Percentiles rank a stretch among this genome's conserved stretches.
Conservation (phyloP, 352 stramenopile species). For the Phytophthora tentaculata region DNA sequence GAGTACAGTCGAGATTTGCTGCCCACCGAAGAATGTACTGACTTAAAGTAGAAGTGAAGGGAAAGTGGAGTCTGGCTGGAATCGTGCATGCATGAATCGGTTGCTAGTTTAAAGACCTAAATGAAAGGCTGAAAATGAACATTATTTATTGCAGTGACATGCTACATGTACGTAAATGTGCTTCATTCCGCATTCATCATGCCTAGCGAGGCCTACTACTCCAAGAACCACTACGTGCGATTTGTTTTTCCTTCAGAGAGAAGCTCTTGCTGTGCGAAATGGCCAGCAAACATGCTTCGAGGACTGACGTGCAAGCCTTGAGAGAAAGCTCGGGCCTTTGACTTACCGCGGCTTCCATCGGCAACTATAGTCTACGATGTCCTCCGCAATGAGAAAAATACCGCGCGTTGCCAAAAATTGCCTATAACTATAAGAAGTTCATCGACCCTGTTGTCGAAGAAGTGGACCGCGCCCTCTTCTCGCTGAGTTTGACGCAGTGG, state of each 20-base stretch:
- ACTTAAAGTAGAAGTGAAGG: too few species aligned
- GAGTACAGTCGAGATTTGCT: too few species aligned
- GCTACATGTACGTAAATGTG: too few species aligned
- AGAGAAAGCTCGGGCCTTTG: neutral
- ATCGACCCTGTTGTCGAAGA: neutral
- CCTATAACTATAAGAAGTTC: neutral
- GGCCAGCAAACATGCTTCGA: neutral
- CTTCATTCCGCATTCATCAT: too few species aligned
- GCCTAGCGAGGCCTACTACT: neutral
- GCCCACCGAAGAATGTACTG: too few species aligned
- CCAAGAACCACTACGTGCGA: neutral
- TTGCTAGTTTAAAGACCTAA: too few species aligned
- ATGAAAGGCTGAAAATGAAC: too few species aligned
- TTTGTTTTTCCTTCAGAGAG: neutral
- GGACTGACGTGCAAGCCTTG: neutral
- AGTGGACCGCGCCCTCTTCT: neutral
- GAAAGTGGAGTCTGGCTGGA: too few species aligned
- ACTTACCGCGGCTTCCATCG: neutral
- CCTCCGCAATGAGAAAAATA: neutral
- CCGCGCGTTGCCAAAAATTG: neutral
- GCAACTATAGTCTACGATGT: neutral
- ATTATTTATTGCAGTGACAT: too few species aligned
- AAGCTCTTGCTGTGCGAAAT: neutral
- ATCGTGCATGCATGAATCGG: too few species aligned
- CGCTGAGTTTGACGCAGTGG: too few species aligned